These are phyloP conservation scores for Podaxis sp. DNA, from an alignment of 768 basidiomycete species.

Conservation along the genomic window DNA sequence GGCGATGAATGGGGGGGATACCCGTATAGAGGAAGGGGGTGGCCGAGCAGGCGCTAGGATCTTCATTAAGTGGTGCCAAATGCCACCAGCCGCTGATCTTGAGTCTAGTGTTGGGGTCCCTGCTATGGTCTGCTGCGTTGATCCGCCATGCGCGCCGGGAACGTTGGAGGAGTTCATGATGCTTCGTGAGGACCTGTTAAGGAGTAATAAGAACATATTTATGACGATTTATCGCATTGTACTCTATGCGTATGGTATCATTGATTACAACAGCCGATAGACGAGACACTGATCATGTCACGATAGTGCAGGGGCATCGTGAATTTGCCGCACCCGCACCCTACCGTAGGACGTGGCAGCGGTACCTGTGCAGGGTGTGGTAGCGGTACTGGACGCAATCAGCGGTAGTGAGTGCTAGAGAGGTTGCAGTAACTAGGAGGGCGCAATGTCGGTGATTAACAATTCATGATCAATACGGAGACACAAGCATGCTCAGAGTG, in stretches of 20 bases:
- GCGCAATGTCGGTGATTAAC: too few relatives aligned
- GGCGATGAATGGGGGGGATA: background rate
- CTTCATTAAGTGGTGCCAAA: background rate
- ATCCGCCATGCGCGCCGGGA: background rate
- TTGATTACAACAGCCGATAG: background rate
- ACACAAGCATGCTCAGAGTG: too few relatives aligned
- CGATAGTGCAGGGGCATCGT: too few relatives aligned
- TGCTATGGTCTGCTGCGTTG: background rate
- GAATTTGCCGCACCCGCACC: too few relatives aligned
- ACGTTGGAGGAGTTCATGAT: background rate
- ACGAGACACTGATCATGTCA: background rate
- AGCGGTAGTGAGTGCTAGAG: too few relatives aligned
- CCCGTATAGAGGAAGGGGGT: background rate
- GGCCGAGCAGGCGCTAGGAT: background rate
- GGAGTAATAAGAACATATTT: background rate
- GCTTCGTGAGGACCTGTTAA: background rate
- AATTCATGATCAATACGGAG: too few relatives aligned
- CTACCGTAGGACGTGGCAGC: too few relatives aligned
- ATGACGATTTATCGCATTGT: background rate
- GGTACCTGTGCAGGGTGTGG: too few relatives aligned
- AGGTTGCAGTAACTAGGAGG: too few relatives aligned
- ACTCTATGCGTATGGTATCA: background rate
- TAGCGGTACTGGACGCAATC: too few relatives aligned
- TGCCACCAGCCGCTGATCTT: background rate
- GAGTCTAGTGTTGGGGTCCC: background rate